Percentiles rank a stretch among this genome's conserved stretches.
phyloP scores from a whole-genome alignment of 1,284 basidiomycete species.

The Ceratobasidium sp. region DNA sequence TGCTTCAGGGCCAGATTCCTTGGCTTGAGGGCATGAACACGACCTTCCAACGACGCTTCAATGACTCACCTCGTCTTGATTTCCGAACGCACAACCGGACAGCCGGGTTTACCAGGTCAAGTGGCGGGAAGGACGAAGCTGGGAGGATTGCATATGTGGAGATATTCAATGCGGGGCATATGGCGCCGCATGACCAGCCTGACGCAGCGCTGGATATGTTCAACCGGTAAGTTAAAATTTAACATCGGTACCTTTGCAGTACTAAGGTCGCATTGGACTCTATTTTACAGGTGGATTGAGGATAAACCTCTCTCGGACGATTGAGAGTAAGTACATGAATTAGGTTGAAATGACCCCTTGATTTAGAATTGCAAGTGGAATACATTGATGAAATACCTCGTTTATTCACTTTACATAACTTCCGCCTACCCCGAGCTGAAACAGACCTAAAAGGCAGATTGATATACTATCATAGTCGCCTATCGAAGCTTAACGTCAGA shows the following conservation, averaged over 20 bases:
- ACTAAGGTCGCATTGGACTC: no score
- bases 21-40: conserved; percentile 47
- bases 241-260: no score
- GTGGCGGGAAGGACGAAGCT: conserved; percentile 52
- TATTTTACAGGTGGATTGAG: background rate
- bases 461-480: no score
- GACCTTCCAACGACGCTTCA: conserved; percentile 52
- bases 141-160: conserved; percentile 55
- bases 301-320: background rate
- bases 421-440: no score
- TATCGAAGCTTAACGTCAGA: no score
- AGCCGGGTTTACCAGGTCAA: conserved; percentile 50
- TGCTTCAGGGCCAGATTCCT: conserved; percentile 27
- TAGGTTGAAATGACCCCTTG: no score
- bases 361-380: no score
- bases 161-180: conserved; percentile 56
- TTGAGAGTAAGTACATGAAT: no score
- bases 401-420: no score
- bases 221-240: conserved; percentile 49
- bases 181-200: conserved; percentile 62
- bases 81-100: conserved; percentile 50
- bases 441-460: no score
- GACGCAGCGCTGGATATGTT: conserved; percentile 60
- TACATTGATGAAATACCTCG: no score
- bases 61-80: conserved; percentile 36